Percentiles rank a stretch among this genome's conserved stretches.
Conservation (phyloP, 148 eudicot genomes). For the Heliamphora exappendiculata region DNA sequence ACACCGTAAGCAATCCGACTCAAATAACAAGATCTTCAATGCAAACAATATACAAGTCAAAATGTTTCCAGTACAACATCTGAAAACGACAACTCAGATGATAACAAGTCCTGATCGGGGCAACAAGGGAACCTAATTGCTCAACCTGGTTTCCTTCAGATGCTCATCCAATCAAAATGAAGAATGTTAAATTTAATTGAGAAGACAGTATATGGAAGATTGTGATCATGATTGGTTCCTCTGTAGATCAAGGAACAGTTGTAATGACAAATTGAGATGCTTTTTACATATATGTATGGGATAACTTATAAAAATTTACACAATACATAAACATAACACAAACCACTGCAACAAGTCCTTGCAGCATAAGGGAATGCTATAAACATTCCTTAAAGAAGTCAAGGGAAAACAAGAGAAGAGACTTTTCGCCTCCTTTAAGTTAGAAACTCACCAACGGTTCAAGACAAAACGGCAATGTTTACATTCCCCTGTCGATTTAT, state of each 20-base stretch:
- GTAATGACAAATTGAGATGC: background rate
- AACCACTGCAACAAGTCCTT: conserved; percentile 16
- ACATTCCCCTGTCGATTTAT: conserved; percentile 24
- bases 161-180: background rate
- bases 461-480: conserved; percentile 29
- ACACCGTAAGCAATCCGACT: background rate
- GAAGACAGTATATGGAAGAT: background rate
- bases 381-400: conserved; percentile 19
- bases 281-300: conserved; percentile 1
- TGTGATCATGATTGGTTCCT: background rate
- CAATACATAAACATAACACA: conserved; percentile 11
- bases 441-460: conserved; percentile 29
- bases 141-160: background rate
- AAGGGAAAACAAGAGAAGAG: conserved; percentile 11
- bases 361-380: conserved; percentile 13
- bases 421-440: conserved; percentile 17
- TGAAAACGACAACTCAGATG: too few relatives aligned
- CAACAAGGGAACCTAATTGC: background rate
- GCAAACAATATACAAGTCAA: background rate
- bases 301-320: conserved; percentile 18
- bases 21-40: background rate
- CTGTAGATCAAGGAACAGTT: background rate
- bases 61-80: background rate
- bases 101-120: background rate
- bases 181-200: background rate